Percentiles rank a stretch among this genome's conserved stretches.
phyloP scores from a whole-genome alignment of 305 asterid genomes.

The Fraxinus platypoda region DNA sequence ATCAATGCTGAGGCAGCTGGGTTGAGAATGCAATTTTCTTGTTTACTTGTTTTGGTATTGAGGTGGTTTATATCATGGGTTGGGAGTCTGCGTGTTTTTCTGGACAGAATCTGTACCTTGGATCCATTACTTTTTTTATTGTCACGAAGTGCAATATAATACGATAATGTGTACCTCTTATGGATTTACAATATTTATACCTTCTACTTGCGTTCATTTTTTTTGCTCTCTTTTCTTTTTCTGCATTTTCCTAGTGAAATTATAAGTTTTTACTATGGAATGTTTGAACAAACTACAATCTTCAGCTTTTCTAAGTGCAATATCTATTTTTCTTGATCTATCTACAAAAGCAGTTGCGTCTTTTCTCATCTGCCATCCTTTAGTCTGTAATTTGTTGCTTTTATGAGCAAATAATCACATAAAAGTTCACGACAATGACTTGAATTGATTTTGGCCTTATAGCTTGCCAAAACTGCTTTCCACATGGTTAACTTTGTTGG shows the following conservation, averaged over 20 bases:
- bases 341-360: neutral
- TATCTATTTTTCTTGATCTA: neutral
- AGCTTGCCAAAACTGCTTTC: neutral
- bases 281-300: neutral
- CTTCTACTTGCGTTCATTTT: neutral
- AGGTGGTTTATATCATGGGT: neutral
- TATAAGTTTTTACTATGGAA: neutral
- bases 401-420: neutral
- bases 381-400: neutral
- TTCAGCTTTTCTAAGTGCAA: neutral
- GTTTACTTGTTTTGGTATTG: neutral
- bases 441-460: neutral
- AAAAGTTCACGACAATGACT: neutral
- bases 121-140: neutral
- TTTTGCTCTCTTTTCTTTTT: neutral
- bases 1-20: neutral
- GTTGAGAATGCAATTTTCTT: neutral
- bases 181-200: neutral
- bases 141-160: neutral
- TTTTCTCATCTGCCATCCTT: neutral
- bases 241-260: neutral
- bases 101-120: neutral
- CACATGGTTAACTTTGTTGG: neutral
- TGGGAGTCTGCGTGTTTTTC: neutral
- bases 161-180: neutral